Conservation (phyloP, 768 basidiomycete genomes). For the Macrolepiota dolichaula region DNA sequence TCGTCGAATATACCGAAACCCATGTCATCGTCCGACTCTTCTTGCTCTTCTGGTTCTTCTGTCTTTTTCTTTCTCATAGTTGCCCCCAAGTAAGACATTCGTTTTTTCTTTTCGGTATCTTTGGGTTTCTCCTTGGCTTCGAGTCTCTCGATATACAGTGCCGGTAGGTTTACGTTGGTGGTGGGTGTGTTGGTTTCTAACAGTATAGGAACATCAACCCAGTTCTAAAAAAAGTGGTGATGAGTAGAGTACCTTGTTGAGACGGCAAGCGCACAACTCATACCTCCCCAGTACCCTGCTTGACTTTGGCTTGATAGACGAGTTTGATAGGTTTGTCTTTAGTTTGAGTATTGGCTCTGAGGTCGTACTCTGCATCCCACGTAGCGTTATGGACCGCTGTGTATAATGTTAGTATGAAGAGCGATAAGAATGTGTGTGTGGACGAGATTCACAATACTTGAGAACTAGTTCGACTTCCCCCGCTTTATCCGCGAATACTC, state of each 20-base stretch:
- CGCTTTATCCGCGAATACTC: slow-evolving; percentile 31
- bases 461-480: slow-evolving; percentile 34
- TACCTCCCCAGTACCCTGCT: slow-evolving; percentile 39
- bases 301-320: slow-evolving; percentile 36
- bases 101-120: background rate
- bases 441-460: slow-evolving; percentile 29
- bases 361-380: slow-evolving; percentile 36
- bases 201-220: slow-evolving; percentile 34
- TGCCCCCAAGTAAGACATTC: background rate
- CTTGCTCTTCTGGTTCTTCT: background rate
- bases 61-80: background rate
- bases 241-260: background rate
- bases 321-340: slow-evolving; percentile 29
- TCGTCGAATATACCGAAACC: slow-evolving; percentile 11
- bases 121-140: background rate
- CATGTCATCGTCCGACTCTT: slow-evolving; percentile 1
- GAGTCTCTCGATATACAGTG: slow-evolving; percentile 14
- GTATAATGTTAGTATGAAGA: background rate
- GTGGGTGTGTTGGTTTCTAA: slow-evolving; percentile 38
- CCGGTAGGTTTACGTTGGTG: slow-evolving; percentile 30
- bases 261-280: background rate
- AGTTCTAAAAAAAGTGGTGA: slow-evolving; percentile 21
- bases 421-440: background rate
- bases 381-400: slow-evolving; percentile 22
- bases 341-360: slow-evolving; percentile 34